These are phyloP conservation scores for Kwoniella bestiolae DNA, from an alignment of 768 basidiomycete species.

Conservation along the genomic window DNA sequence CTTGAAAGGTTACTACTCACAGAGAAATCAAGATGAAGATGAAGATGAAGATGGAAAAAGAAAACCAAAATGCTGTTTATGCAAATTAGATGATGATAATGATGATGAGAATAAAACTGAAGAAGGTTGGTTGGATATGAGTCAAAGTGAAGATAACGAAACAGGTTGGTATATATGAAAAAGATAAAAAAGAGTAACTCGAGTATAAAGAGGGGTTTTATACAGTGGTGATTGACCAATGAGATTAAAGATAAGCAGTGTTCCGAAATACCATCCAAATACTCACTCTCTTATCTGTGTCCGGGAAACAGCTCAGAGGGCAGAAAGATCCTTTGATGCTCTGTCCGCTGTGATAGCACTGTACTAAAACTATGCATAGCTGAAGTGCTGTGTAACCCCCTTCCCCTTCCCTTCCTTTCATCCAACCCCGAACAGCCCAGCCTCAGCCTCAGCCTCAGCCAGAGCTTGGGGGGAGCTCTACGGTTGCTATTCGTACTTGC, in stretches of 20 bases:
- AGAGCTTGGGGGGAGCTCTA: background rate
- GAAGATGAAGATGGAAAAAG: background rate
- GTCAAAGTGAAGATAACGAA: background rate
- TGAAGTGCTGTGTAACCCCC: background rate
- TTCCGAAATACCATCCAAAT: background rate
- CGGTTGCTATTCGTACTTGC: background rate
- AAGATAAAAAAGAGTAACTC: background rate
- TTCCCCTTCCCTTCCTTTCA: background rate
- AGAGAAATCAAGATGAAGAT: background rate
- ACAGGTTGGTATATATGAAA: background rate
- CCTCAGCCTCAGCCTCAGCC: too few relatives aligned
- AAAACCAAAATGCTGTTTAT: background rate
- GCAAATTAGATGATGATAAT: background rate
- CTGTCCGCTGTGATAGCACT: background rate
- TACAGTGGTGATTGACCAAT: background rate
- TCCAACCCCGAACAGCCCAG: too few relatives aligned
- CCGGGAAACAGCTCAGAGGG: background rate
- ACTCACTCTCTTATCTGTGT: background rate
- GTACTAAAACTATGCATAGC: background rate
- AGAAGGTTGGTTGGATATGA: background rate
- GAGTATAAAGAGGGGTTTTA: background rate
- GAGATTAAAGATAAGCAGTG: background rate
- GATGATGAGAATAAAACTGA: background rate
- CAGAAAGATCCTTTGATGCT: background rate
- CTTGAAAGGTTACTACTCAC: background rate